Percentiles rank a stretch among this genome's conserved stretches.
These are phyloP conservation scores for Trichosporon faecale DNA, from an alignment of 1,284 basidiomycete genomes.

Conservation along the genomic window DNA sequence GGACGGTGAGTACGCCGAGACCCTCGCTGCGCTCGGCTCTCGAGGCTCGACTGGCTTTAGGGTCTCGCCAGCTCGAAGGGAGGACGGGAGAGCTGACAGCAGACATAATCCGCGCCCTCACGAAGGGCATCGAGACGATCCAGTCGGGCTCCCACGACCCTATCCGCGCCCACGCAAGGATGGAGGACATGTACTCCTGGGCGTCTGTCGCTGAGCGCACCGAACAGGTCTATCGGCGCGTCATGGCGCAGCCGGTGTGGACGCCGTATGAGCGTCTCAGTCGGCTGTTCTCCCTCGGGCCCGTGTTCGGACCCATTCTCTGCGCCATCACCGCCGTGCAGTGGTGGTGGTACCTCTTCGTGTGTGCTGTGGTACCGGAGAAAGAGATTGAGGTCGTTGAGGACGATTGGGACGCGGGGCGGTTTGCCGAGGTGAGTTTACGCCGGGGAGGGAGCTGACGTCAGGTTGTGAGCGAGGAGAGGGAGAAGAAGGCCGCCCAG, in stretches of 20 bases:
- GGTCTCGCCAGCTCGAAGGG: neutral
- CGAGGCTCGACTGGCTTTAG: too few relatives aligned
- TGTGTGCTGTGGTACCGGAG: slow-evolving; percentile 44
- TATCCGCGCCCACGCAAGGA: slow-evolving; percentile 67
- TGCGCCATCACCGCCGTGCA: slow-evolving; percentile 54
- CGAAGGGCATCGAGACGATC: slow-evolving; percentile 73
- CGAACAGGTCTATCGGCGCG: slow-evolving; percentile 74
- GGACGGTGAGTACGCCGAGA: slow-evolving; percentile 55
- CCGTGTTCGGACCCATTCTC: slow-evolving; percentile 53
- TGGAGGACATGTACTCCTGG: slow-evolving; percentile 87
- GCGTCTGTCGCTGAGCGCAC: slow-evolving; percentile 72
- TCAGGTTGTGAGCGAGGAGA: neutral
- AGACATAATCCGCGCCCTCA: slow-evolving; percentile 83
- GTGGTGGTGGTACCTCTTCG: slow-evolving; percentile 47
- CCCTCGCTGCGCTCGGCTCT: too few relatives aligned
- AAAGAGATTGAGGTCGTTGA: slow-evolving; percentile 47
- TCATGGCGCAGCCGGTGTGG: slow-evolving; percentile 61
- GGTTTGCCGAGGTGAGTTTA: slow-evolving; percentile 26
- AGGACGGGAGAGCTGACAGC: slow-evolving; percentile 13
- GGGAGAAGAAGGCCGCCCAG: slow-evolving; percentile 2
- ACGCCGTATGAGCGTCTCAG: slow-evolving; percentile 68
- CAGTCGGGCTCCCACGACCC: slow-evolving; percentile 71
- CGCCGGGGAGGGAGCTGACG: neutral
- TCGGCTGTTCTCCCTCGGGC: slow-evolving; percentile 57
- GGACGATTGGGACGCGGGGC: slow-evolving; percentile 25